These are phyloP conservation scores for Clitoria ternatea DNA, from an alignment of 306 rosid genomes.

Conservation along the genomic window DNA sequence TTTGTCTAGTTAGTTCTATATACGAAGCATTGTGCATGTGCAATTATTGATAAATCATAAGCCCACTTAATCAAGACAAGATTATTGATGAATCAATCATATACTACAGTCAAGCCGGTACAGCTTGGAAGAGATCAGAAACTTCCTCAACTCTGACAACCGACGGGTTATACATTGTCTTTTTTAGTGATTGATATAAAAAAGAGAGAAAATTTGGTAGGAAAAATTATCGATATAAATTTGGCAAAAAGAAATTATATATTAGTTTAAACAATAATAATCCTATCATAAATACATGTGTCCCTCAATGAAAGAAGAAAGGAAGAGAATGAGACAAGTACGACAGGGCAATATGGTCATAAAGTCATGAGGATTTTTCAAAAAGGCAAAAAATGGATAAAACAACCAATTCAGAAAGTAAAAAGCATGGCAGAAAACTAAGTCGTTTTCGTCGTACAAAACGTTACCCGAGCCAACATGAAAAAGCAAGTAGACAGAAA, in stretches of 20 bases:
- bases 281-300: background rate
- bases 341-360: conserved; percentile 16
- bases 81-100: conserved; percentile 10
- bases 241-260: background rate
- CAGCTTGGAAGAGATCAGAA: conserved; percentile 38
- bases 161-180: background rate
- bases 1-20: background rate
- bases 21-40: conserved; percentile 28
- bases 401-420: background rate
- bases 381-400: background rate
- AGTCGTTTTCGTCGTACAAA: conserved; percentile 24
- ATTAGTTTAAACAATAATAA: no score
- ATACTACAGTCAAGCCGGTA: conserved; percentile 24
- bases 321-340: conserved; percentile 6
- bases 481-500: background rate
- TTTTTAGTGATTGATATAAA: background rate
- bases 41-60: conserved; percentile 15
- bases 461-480: background rate
- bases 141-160: conserved; percentile 36
- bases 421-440: conserved; percentile 19
- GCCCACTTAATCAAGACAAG: conserved; percentile 4
- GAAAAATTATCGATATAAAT: background rate
- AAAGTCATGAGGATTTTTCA: background rate
- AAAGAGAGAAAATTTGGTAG: background rate
- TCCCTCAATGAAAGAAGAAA: background rate